Evolutionary conservation across 495 filamentous ascomycete genomes (phyloP).

Genomic region (Aspergillus saccharolyticus): DNA sequence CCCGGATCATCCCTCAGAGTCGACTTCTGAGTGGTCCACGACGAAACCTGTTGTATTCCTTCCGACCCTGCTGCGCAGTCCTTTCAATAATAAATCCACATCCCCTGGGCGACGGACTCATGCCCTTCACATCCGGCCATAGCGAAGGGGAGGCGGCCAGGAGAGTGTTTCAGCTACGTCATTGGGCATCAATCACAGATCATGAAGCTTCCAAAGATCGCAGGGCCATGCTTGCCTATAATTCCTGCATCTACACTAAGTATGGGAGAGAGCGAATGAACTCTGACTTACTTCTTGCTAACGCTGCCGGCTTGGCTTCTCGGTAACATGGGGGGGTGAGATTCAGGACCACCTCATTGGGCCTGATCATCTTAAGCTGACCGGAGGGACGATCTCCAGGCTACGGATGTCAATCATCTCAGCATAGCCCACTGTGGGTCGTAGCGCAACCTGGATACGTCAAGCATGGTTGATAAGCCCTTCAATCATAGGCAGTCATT

Average conservation of each 20-base stretch:
- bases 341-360: neutral
- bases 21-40: constrained; percentile 13
- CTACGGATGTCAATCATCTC: neutral
- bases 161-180: constrained; percentile 17
- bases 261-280: neutral
- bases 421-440: neutral
- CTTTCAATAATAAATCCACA: neutral
- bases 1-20: neutral
- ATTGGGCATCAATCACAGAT: constrained; percentile 21
- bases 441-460: neutral
- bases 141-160: neutral
- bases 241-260: constrained; percentile 1
- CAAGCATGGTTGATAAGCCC: neutral
- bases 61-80: constrained; percentile 2
- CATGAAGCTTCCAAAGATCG: constrained; percentile 11
- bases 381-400: neutral
- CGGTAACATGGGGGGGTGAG: neutral
- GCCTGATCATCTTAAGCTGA: neutral
- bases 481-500: neutral
- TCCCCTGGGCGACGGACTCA: neutral
- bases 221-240: constrained; percentile 7
- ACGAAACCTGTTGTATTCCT: neutral
- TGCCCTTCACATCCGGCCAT: neutral
- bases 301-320: neutral
- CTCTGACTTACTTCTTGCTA: too few species aligned